phyloP scores from a whole-genome alignment of 306 rosid species.

The Carpinus viminea region DNA sequence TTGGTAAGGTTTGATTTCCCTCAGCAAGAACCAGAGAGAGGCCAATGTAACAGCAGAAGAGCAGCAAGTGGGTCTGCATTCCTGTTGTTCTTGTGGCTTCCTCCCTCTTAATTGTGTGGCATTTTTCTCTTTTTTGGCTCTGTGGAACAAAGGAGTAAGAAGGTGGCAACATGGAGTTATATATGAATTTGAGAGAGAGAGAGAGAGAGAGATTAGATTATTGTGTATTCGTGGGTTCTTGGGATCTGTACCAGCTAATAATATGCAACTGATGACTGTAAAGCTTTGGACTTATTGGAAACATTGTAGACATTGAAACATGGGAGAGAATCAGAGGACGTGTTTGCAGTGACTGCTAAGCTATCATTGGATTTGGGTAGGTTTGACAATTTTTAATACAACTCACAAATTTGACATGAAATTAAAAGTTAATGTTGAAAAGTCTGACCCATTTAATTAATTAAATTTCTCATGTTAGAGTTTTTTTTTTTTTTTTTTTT shows the following conservation, averaged over 20 bases:
- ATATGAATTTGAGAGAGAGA: conserved; percentile 20
- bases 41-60: conserved; percentile 55
- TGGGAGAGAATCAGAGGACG: conserved; percentile 54
- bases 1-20: conserved; percentile 36
- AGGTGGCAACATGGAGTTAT: conserved; percentile 25
- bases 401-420: no score
- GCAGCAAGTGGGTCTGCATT: conserved; percentile 45
- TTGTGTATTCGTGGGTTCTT: conserved; percentile 60
- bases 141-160: conserved; percentile 35
- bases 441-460: no score
- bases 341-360: conserved; percentile 49
- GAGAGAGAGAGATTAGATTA: conserved; percentile 34
- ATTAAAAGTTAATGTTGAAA: no score
- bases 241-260: conserved; percentile 72
- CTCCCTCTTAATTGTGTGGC: conserved; percentile 32
- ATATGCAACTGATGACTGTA: conserved; percentile 62
- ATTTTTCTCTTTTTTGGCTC: conserved; percentile 35
- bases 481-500: no score
- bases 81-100: conserved; percentile 37
- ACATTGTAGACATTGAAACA: conserved; percentile 66
- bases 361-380: conserved; percentile 19
- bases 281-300: conserved; percentile 63
- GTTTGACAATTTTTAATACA: no score
- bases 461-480: no score
- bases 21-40: conserved; percentile 47